These are phyloP conservation scores for Brassica rapa DNA, from an alignment of 345 rosid species.

Conservation along the genomic window DNA sequence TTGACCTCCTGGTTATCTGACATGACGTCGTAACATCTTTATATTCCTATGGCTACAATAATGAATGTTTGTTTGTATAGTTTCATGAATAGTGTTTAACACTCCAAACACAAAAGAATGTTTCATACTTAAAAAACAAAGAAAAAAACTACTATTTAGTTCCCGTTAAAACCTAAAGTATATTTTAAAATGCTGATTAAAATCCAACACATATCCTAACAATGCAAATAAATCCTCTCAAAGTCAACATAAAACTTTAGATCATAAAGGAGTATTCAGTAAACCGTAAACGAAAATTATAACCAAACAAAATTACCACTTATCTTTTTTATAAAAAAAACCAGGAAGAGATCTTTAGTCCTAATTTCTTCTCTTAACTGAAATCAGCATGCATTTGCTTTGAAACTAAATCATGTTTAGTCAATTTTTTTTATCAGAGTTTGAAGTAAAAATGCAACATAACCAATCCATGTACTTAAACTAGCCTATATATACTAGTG, in stretches of 20 bases:
- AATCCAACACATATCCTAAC: neutral
- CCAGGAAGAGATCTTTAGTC: no score
- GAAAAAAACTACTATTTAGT: neutral
- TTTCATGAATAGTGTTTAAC: neutral
- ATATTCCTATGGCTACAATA: conserved; percentile 1
- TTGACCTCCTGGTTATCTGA: conserved; percentile 15
- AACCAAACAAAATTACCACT: no score
- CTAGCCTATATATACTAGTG: neutral
- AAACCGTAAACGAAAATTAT: no score
- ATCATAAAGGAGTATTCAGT: neutral
- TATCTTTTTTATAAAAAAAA: no score
- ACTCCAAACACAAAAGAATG: neutral
- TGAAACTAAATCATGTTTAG: no score
- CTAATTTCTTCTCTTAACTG: no score
- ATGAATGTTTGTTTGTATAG: neutral
- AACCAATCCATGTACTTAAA: neutral
- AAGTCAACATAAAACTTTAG: neutral
- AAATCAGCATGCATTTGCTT: no score
- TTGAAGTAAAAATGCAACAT: no score
- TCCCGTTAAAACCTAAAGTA: neutral
- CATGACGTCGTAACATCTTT: conserved; percentile 11
- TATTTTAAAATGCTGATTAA: neutral
- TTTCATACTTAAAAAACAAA: neutral
- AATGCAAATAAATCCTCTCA: neutral
- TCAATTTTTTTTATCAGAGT: no score